These are phyloP conservation scores for Fennellomyces sp. DNA, from an alignment of 371 early-diverging fungal genomes.

Conservation along the genomic window DNA sequence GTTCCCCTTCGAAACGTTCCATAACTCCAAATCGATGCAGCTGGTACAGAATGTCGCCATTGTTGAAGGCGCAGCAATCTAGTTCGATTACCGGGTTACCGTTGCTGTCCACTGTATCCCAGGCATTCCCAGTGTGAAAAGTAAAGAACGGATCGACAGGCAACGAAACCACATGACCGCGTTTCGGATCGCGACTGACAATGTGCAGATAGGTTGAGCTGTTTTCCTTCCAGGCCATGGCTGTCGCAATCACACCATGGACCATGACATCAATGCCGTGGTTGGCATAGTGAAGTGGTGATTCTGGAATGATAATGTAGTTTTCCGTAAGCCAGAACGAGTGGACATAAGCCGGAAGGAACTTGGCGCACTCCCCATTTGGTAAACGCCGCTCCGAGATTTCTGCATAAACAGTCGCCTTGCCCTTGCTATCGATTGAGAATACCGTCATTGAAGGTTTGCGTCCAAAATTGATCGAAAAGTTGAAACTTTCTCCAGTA, in stretches of 20 bases:
- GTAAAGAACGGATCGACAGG: constrained; percentile 49
- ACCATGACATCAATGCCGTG: constrained; percentile 46
- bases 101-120: constrained; percentile 33
- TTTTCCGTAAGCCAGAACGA: constrained; percentile 51
- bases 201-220: constrained; percentile 51
- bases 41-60: constrained; percentile 37
- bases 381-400: constrained; percentile 32
- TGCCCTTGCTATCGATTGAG: neutral
- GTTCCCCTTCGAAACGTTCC: neutral
- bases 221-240: constrained; percentile 39
- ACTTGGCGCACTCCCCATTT: constrained; percentile 7
- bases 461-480: constrained; percentile 19
- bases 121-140: constrained; percentile 60
- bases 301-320: constrained; percentile 57
- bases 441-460: constrained; percentile 3
- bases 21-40: constrained; percentile 25
- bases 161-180: constrained; percentile 50
- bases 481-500: constrained; percentile 53
- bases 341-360: constrained; percentile 38
- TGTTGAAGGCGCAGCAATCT: constrained; percentile 30
- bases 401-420: constrained; percentile 33
- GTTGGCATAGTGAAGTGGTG: constrained; percentile 45
- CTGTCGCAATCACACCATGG: constrained; percentile 38
- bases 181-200: constrained; percentile 31
- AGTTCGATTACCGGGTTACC: constrained; percentile 28